phyloP scores from a whole-genome alignment of 768 basidiomycete species.

The Mycena chlorophos region DNA sequence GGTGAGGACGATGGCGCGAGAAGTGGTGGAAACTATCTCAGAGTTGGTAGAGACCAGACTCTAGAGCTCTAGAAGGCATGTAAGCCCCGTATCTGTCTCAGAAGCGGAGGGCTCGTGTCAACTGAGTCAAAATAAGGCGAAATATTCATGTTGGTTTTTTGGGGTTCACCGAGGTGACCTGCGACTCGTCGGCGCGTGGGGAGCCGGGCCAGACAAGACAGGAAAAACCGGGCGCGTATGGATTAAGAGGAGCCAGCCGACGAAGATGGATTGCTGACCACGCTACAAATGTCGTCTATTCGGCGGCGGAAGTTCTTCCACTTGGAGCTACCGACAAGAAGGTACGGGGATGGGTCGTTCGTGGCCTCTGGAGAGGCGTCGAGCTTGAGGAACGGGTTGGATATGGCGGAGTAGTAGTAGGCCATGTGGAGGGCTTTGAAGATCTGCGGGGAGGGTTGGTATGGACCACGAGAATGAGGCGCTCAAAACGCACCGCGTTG shows the following conservation, averaged over 20 bases:
- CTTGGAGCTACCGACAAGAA: constrained; percentile 60
- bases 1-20: constrained; percentile 75
- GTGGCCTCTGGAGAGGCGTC: constrained; percentile 47
- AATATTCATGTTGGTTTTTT: constrained; percentile 55
- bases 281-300: constrained; percentile 74
- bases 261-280: constrained; percentile 46
- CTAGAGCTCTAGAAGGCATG: constrained; percentile 25
- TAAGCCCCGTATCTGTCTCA: constrained; percentile 96
- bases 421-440: constrained; percentile 90
- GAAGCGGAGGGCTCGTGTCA: constrained; percentile 57
- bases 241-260: constrained; percentile 24
- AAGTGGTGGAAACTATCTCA: constrained; percentile 57
- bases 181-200: constrained; percentile 4
- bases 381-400: constrained; percentile 85
- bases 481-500: constrained; percentile 57
- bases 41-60: constrained; percentile 50
- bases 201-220: constrained; percentile 10
- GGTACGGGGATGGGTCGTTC: constrained; percentile 54
- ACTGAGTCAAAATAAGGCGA: constrained; percentile 85
- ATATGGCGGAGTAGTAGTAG: constrained; percentile 76
- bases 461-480: not conserved
- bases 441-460: constrained; percentile 46
- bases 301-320: constrained; percentile 70
- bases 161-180: constrained; percentile 17
- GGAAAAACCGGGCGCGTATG: constrained; percentile 29